A percentile compares a stretch with the other conserved stretches of the same genome.
phyloP scores from a whole-genome alignment of 2,329 filamentous ascomycete species.

The Cordyceps militaris region DNA sequence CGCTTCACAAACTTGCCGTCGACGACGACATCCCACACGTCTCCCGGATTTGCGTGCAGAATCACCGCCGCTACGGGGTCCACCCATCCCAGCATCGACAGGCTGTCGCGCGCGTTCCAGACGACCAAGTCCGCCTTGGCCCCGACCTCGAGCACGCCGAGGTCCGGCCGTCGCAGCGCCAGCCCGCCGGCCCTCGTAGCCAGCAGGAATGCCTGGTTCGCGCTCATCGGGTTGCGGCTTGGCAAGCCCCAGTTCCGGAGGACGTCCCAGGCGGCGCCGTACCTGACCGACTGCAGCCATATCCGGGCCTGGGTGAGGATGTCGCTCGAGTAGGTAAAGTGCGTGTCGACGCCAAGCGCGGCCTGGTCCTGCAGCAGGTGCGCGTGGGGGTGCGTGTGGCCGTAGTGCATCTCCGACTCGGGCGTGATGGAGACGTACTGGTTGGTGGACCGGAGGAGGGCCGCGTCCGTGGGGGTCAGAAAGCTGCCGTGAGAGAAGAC shows the following conservation, averaged over 20 bases:
- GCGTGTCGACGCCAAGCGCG: slow-evolving; percentile 47
- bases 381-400: slow-evolving; percentile 40
- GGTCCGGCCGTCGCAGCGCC: slow-evolving; percentile 42
- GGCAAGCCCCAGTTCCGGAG: slow-evolving; percentile 37
- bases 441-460: slow-evolving; percentile 40
- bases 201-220: slow-evolving; percentile 47
- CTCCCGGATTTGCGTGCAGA: slow-evolving; percentile 42
- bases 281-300: slow-evolving; percentile 42
- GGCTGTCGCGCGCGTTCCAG: slow-evolving; percentile 29
- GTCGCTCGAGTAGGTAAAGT: slow-evolving; percentile 45
- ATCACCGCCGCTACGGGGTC: slow-evolving; percentile 48
- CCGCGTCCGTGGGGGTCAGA: slow-evolving; percentile 31
- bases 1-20: slow-evolving; percentile 41
- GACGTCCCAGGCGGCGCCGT: slow-evolving; percentile 30
- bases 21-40: slow-evolving; percentile 43
- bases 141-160: slow-evolving; percentile 40
- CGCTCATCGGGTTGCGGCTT: slow-evolving; percentile 42
- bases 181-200: slow-evolving; percentile 46
- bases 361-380: slow-evolving; percentile 43
- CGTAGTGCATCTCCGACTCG: slow-evolving; percentile 53
- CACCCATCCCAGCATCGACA: slow-evolving; percentile 16
- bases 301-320: slow-evolving; percentile 43
- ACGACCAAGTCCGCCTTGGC: slow-evolving; percentile 42
- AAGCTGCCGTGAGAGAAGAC: slow-evolving; percentile 46
- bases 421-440: slow-evolving; percentile 51